Evolutionary conservation across 2,329 filamentous ascomycete genomes (phyloP), one percentile per base, ranked within the genome.

Genomic region (Emergomyces orientalis): DNA sequence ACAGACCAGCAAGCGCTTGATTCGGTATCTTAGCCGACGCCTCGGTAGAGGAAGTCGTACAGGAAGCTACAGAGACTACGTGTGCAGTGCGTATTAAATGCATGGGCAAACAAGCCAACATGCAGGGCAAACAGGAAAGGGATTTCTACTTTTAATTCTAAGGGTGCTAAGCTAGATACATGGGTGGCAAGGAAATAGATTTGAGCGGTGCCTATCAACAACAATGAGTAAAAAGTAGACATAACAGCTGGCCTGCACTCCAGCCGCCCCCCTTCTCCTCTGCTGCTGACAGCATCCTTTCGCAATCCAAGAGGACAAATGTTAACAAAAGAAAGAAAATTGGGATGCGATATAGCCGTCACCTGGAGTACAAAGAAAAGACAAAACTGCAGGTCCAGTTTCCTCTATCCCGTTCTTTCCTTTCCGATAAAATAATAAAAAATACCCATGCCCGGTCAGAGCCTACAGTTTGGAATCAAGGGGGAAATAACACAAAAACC

Each of bases 211-310:
- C 41, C 25, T 47, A 47, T 47, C 27, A 47, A 22, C 57, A 59
- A 34, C 41, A 47, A 59, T 41, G 57, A 30, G 59, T 43, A 62
- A 59, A 59, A 51, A 43, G 25, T 19, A 59, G 51, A 58, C 62
- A 61, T 37, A 8, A 17, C 67, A 59, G 70, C 67, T 73, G 74
- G 75, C 74, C 76, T 78, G 76, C 75, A 78, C 76, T 76, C 75
- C 75, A 74, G 70, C 71, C 60, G 59, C 34, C 56, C 27, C 41
- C 17, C 17, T 25, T 59, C 30, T 11, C 25, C 30, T 25, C 51
- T 43, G 27, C 47, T 39, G 43, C 49, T 39, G 19, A 60, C 32
- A 59, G 27, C 41, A 58, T 27, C 45, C 19, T 22, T 27, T 32
- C 55, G 17, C 37, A 62, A 37, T 34, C 51, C 27, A 32, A 55